Conservation (phyloP, 805 yeast genomes). For the Millerozyma acaciae region DNA sequence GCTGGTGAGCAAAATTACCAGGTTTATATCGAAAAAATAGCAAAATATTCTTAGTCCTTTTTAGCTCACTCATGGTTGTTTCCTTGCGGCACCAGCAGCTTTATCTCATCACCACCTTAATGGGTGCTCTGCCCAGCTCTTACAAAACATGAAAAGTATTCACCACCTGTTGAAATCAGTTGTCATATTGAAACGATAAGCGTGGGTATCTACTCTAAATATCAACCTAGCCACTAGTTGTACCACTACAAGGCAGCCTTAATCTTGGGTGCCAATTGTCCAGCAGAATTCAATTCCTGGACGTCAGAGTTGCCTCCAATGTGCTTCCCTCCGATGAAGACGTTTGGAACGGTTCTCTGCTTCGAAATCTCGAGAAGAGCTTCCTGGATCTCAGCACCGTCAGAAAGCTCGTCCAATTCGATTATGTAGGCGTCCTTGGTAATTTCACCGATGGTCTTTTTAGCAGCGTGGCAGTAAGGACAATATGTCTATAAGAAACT, state of each 20-base stretch:
- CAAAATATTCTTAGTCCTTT: no score
- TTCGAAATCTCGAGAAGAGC: conserved; percentile 77
- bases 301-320: conserved; percentile 94
- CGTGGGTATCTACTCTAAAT: no score
- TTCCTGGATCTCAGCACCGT: conserved; percentile 78
- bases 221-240: no score
- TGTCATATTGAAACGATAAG: neutral
- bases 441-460: conserved; percentile 38
- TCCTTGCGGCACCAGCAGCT: no score
- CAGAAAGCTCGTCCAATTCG: conserved; percentile 54
- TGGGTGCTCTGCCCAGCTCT: no score
- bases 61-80: no score
- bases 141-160: no score
- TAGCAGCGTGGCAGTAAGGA: conserved; percentile 42
- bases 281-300: conserved; percentile 63
- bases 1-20: no score
- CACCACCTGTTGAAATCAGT: no score
- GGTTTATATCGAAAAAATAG: no score
- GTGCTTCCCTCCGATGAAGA: conserved; percentile 87
- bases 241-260: conserved; percentile 40
- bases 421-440: conserved; percentile 48
- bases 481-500: conserved; percentile 32
- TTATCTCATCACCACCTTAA: no score
- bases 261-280: conserved; percentile 48
- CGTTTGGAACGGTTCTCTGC: conserved; percentile 90